Base-by-base conservation (phyloP, 2,329 filamentous ascomycete species). In the Albophoma yamanashiensis region DNA sequence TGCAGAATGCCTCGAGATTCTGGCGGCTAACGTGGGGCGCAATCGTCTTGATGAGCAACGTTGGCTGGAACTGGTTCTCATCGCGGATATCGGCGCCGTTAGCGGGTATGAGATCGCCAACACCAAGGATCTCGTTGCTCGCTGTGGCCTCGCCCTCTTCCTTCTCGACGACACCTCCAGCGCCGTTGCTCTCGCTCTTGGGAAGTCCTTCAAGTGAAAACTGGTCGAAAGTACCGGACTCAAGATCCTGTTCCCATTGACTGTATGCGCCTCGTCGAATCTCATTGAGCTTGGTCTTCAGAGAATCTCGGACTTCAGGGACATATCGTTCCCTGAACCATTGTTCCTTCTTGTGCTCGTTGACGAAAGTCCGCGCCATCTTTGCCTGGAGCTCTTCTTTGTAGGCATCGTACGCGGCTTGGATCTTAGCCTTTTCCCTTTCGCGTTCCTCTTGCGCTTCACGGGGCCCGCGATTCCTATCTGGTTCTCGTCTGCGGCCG, bases 301-400 rank as follows among this genome's bases (percentile, higher is more conserved):
- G 85, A 2, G 83, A 81, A 65, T 92, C 87, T 58, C 90, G 82
- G 59, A 93, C 85, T 66, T 94, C 91, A 1, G 91, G 84, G 38
- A 95, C 87, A 68, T 99, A 99, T 71, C 91, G 87, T 75, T 99
- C 94, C 67, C 88, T 91, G 77, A 99, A 99, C 94, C 94, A 99
- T 71, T 99, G 93, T 73, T 99, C 94, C 52, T 87, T 86, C 72
- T 96, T 96, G 75, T 99, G 94, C 67, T 92, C 89, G 57, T 88
- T 85, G 50, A 99, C 94, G 71, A 99, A 99, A 1, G 84, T 80
- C 64, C 92, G 87, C 0, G 94, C 92, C 88, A 96, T 93, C 71
- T 86, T 88, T 4, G 82, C 84, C 67, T 88, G 85, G 2, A 89
- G 75, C 42, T 88, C 85, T 68, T 88, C 85, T 66, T 87, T 87